phyloP scores from a whole-genome alignment of 140 eudicot species.

The Stevia rebaudiana region DNA sequence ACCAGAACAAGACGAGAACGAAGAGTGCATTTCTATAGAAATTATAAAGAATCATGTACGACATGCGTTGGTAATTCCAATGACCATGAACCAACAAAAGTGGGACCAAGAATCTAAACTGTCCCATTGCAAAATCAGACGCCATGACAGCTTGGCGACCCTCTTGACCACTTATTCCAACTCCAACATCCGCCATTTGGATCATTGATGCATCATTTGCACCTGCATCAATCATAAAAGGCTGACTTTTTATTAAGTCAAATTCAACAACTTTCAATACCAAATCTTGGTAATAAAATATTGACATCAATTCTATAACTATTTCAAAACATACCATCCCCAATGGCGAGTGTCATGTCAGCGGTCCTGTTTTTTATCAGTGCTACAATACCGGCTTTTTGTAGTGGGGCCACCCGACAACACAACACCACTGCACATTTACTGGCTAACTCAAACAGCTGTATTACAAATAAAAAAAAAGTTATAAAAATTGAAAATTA shows the following conservation, averaged over 20 bases:
- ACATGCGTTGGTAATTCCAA: conserved; percentile 97
- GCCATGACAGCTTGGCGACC: conserved; percentile 99
- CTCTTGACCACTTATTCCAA: conserved; percentile 97
- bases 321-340: conserved; percentile 96
- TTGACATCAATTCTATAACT: no score
- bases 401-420: conserved; percentile 96
- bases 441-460: conserved; percentile 77
- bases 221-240: no score
- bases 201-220: conserved; percentile 98
- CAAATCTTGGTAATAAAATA: not conserved
- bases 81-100: conserved; percentile 93
- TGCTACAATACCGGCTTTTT: conserved; percentile 90
- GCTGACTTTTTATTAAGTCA: not conserved
- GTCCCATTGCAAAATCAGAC: conserved; percentile 97
- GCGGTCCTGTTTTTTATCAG: conserved; percentile 74
- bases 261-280: not conserved
- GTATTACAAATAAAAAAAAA: conserved; percentile 29
- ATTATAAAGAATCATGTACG: conserved; percentile 85
- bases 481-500: not conserved
- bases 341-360: conserved; percentile 92
- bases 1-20: conserved; percentile 86
- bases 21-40: conserved; percentile 81
- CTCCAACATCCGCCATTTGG: conserved; percentile 97
- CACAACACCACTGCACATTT: conserved; percentile 80
- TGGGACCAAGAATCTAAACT: conserved; percentile 86